Evolutionary conservation across 2,329 filamentous ascomycete genomes (phyloP).

Genomic region (Daldinia eschscholtzii): DNA sequence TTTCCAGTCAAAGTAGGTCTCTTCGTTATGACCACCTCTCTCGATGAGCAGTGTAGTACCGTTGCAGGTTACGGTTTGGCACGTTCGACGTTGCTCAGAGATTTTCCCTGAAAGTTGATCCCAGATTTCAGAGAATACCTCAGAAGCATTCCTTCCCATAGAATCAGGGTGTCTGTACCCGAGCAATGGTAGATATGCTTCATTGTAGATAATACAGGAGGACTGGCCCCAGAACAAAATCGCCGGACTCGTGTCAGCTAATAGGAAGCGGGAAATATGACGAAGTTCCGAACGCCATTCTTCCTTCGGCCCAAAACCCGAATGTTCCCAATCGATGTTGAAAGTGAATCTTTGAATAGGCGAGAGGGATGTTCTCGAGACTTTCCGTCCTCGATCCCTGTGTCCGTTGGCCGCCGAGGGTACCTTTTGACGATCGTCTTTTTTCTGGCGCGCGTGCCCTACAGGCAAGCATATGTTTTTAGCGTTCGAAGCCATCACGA

Average conservation of each 20-base stretch:
- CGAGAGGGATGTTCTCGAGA: not conserved
- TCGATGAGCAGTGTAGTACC: conserved; percentile 52
- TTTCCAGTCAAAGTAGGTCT: conserved; percentile 60
- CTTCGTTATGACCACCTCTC: conserved; percentile 54
- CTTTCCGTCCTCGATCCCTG: not conserved
- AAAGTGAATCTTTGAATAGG: conserved; percentile 29
- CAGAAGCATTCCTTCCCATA: conserved; percentile 55
- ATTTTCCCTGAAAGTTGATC: conserved; percentile 50
- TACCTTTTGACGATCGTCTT: not conserved
- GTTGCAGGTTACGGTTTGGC: conserved; percentile 43
- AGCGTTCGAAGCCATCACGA: conserved; percentile 26
- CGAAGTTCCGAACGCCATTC: conserved; percentile 58
- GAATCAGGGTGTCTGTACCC: conserved; percentile 53
- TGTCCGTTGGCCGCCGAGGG: not conserved
- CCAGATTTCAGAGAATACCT: conserved; percentile 57
- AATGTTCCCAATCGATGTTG: conserved; percentile 57
- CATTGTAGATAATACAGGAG: conserved; percentile 54
- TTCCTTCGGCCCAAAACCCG: conserved; percentile 56
- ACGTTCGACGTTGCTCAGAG: conserved; percentile 47
- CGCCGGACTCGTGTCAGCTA: conserved; percentile 54
- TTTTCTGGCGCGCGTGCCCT: not conserved
- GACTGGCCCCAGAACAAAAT: conserved; percentile 55
- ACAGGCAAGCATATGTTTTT: not conserved
- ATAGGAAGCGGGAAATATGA: conserved; percentile 53
- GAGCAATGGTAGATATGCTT: conserved; percentile 50